phyloP scores from a whole-genome alignment of 192 early-diverging fungal genomes.

The Coemansia sp. region DNA sequence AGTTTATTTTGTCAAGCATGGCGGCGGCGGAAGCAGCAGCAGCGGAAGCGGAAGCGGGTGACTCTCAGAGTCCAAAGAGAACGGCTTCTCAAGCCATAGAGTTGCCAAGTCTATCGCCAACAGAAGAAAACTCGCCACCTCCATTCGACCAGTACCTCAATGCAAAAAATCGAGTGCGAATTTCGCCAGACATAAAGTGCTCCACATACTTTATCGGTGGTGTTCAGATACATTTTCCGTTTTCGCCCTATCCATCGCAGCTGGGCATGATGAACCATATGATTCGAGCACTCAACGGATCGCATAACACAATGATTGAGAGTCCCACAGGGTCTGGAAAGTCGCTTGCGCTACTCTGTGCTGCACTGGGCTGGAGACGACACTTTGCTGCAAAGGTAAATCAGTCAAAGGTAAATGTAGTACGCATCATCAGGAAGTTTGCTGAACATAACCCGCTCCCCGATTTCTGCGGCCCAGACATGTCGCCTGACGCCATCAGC shows the following conservation, averaged over 20 bases:
- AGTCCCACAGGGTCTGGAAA: constrained; percentile 81
- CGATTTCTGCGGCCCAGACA: neutral
- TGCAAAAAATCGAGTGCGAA: constrained; percentile 4
- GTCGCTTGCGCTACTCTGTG: constrained; percentile 70
- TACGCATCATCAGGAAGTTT: constrained; percentile 43
- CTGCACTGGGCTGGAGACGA: constrained; percentile 66
- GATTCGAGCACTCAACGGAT: constrained; percentile 53
- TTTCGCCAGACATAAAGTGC: constrained; percentile 4
- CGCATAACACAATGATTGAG: constrained; percentile 69
- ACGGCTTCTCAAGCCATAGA: neutral
- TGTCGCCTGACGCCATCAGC: neutral
- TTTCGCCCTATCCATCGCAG: constrained; percentile 66
- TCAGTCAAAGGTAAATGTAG: constrained; percentile 33
- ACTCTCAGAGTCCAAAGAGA: neutral
- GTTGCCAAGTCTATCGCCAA: neutral
- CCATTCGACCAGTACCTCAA: constrained; percentile 1
- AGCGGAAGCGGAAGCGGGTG: neutral
- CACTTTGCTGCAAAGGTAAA: constrained; percentile 42
- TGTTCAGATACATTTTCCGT: constrained; percentile 65
- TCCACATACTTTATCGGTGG: constrained; percentile 52
- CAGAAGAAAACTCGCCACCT: neutral
- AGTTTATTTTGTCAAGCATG: neutral
- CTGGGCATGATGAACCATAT: constrained; percentile 67
- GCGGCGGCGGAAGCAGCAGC: neutral
- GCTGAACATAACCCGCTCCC: constrained; percentile 36